phyloP scores from a whole-genome alignment of 352 stramenopile species.

The Thalassiosira mediterranea region DNA sequence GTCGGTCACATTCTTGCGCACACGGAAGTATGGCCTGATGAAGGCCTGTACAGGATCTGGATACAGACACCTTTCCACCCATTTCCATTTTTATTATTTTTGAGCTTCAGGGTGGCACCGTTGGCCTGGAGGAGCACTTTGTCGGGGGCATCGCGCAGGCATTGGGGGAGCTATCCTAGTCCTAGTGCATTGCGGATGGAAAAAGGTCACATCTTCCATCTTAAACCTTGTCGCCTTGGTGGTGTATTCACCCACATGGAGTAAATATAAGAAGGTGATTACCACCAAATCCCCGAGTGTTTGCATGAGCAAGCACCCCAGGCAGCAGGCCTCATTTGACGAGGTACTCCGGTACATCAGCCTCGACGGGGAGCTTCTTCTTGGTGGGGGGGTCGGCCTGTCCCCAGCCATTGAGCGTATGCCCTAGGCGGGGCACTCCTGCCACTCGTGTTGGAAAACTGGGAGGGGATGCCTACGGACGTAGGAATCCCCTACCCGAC shows the following conservation, averaged over 20 bases:
- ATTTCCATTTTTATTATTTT: slow-evolving; percentile 16
- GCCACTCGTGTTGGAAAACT: too few relatives aligned
- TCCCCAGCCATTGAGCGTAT: not conserved
- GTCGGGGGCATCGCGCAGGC: not conserved
- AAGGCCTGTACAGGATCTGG: not conserved
- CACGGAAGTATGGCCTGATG: not conserved
- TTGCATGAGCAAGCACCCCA: not conserved
- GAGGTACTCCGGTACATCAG: slow-evolving; percentile 16
- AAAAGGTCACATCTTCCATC: not conserved
- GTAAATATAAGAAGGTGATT: not conserved
- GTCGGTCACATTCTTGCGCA: not conserved
- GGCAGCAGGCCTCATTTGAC: not conserved
- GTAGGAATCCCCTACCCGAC: too few relatives aligned
- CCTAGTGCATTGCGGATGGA: too few relatives aligned
- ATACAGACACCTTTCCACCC: not conserved
- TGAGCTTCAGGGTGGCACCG: not conserved
- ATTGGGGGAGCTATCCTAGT: not conserved
- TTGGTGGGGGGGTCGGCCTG: slow-evolving; percentile 9
- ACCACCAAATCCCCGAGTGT: not conserved
- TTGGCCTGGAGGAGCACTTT: not conserved
- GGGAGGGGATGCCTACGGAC: too few relatives aligned
- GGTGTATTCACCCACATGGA: not conserved
- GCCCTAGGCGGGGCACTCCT: not conserved
- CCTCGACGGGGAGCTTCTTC: slow-evolving; percentile 16
- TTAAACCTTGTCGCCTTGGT: not conserved